Evolutionary conservation across 371 early-diverging fungal genomes (phyloP), one percentile per base, ranked within the genome.

Genomic region (Mortierella sp.): DNA sequence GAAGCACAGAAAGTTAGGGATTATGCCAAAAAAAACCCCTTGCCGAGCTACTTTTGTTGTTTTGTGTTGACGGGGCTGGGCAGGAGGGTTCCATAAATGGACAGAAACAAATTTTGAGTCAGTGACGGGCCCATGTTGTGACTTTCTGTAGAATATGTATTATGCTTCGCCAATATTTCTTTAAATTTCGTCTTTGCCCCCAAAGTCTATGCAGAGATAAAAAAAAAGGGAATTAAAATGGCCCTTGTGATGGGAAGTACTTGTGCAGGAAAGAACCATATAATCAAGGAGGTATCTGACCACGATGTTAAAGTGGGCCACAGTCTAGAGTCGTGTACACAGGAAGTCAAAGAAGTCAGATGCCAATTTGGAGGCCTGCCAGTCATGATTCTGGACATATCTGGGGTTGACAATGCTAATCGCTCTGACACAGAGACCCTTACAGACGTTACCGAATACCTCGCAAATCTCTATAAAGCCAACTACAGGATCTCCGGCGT

Each of bases 231-330:
- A 60, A 35, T 17, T 4, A 37, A 37, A 37, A 37, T 37, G 8
- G 6, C 13, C 40, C 8, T 37, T 37, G 40, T 37, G 40, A 37
- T 56, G 57, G 57, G 57, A 56, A 56, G 23, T 10, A 56, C 31
- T 9, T 23, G 57, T 29, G 57, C 57, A 13, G 57, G 57, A 19
- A 56, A 56, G 31, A 56, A 29, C 57, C 19, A 56, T 23, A 23
- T 56, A 3, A 56, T 56, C 57, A 56, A 9, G 34, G 57, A 56
- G 23, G 29, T 56, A 23, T 56, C 57, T 31, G 57, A 29, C 34
- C 57, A 23, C 17, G 57, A 56, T 56, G 57, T 56, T 9, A 31
- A 32, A 28, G 57, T 56, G 3, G 57, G 57, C 23, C 29, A 56
- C 19, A 28, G 28, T 31, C 57, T 56, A 17, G 57, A 31, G 29